These are phyloP conservation scores for Begonia loranthoides DNA, from an alignment of 306 rosid species.

Conservation along the genomic window DNA sequence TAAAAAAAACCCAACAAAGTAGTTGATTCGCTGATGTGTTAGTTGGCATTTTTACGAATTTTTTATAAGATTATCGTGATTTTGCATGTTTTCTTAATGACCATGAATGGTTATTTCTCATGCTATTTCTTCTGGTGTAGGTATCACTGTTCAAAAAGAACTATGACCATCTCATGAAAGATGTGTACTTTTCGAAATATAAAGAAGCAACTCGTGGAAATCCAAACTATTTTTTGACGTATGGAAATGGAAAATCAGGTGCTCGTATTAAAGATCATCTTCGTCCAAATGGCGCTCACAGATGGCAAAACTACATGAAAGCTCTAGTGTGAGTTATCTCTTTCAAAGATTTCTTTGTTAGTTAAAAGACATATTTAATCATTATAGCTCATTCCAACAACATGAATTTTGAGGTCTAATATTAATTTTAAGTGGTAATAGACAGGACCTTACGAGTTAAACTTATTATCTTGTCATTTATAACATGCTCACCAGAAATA, in stretches of 20 bases:
- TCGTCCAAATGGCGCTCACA: conserved; percentile 97
- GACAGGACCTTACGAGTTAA: no score
- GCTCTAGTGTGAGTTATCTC: conserved; percentile 54
- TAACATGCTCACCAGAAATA: no score
- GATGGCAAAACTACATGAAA: conserved; percentile 99
- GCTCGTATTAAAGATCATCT: conserved; percentile 95
- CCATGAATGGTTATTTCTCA: conserved; percentile 3
- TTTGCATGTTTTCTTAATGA: conserved; percentile 7
- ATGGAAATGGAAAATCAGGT: conserved; percentile 97
- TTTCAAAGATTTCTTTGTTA: conserved; percentile 5
- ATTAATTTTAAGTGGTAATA: background rate
- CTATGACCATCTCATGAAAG: conserved; percentile 91
- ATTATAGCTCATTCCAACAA: background rate
- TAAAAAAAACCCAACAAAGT: no score
- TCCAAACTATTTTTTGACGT: conserved; percentile 90
- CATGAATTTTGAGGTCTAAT: background rate
- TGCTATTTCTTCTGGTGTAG: conserved; percentile 24
- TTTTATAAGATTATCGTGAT: no score
- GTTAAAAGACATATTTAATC: conserved; percentile 7
- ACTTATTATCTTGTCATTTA: no score
- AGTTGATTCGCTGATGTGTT: no score
- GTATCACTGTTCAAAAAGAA: conserved; percentile 98
- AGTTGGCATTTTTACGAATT: no score
- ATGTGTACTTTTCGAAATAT: conserved; percentile 77
- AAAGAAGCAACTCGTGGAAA: conserved; percentile 91